These are phyloP conservation scores for Hypoxylon intermedium DNA, from an alignment of 495 filamentous ascomycete genomes.

Conservation along the genomic window DNA sequence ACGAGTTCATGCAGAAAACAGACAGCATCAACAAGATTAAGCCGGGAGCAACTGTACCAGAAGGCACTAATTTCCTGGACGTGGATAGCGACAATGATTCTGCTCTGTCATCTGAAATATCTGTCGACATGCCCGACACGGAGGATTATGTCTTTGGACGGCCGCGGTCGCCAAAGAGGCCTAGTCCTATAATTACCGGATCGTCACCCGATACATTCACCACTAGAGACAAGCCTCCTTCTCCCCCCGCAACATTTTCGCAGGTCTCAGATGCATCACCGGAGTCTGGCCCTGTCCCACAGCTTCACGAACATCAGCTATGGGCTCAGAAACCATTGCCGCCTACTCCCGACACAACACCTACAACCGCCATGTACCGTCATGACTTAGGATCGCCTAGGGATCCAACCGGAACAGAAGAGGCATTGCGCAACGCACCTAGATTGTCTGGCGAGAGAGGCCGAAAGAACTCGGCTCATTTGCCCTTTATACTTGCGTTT, in stretches of 20 bases:
- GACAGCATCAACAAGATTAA: conserved; percentile 51
- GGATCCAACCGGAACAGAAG: conserved; percentile 49
- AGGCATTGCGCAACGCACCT: conserved; percentile 48
- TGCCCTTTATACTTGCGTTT: conserved; percentile 92
- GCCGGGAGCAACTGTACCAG: conserved; percentile 36
- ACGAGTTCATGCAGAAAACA: conserved; percentile 58
- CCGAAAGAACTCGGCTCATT: conserved; percentile 61
- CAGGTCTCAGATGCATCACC: conserved; percentile 62
- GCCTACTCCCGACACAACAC: conserved; percentile 61
- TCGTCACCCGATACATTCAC: conserved; percentile 42
- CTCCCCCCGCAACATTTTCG: conserved; percentile 77
- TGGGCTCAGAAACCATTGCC: conserved; percentile 58
- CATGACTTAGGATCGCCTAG: conserved; percentile 39
- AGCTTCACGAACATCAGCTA: conserved; percentile 50
- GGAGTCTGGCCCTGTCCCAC: conserved; percentile 43
- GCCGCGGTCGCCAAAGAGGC: conserved; percentile 37
- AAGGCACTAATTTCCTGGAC: conserved; percentile 68
- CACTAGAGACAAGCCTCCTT: conserved; percentile 65
- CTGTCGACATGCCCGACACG: conserved; percentile 67
- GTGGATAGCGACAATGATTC: conserved; percentile 73
- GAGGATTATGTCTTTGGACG: conserved; percentile 50
- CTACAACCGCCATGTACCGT: conserved; percentile 46
- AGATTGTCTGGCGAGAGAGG: conserved; percentile 39
- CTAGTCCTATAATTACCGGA: conserved; percentile 37
- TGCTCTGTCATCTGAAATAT: conserved; percentile 81